These are phyloP conservation scores for Cyclaneusma minus DNA, from an alignment of 2,329 filamentous ascomycete genomes.

Conservation along the genomic window DNA sequence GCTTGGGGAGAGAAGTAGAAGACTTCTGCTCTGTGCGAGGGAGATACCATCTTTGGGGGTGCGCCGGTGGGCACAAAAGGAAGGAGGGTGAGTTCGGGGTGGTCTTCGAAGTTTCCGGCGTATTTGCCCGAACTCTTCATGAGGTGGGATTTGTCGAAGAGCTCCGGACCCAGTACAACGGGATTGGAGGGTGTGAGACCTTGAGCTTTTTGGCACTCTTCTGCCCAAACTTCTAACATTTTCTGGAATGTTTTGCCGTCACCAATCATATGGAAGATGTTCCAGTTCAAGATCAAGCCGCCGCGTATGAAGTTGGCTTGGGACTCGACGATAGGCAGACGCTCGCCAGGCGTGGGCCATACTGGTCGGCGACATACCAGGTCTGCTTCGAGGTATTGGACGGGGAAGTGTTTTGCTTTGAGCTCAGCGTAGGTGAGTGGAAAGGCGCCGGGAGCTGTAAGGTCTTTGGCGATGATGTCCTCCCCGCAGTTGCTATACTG, in stretches of 20 bases:
- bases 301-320: constrained; percentile 19
- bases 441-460: constrained; percentile 11
- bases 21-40: no score
- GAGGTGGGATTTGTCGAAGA: no score
- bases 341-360: constrained; percentile 13
- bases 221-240: constrained; percentile 21
- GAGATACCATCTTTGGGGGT: constrained; percentile 19
- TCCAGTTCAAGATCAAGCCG: constrained; percentile 15
- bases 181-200: no score
- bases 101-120: no score
- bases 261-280: constrained; percentile 19
- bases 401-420: constrained; percentile 14
- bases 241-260: constrained; percentile 19
- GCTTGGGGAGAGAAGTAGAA: no score
- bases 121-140: no score
- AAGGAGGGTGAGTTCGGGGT: no score
- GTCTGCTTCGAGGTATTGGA: constrained; percentile 10
- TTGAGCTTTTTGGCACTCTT: constrained; percentile 20
- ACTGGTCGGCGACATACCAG: constrained; percentile 14
- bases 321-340: constrained; percentile 6
- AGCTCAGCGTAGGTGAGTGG: constrained; percentile 13
- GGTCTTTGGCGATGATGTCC: constrained; percentile 14
- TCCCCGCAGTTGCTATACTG: constrained; percentile 12
- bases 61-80: no score
- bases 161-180: no score